Evolutionary conservation across 2,329 filamentous ascomycete species (phyloP), one percentile per base, ranked within the genome.

Genomic region (Epichloe typhina): DNA sequence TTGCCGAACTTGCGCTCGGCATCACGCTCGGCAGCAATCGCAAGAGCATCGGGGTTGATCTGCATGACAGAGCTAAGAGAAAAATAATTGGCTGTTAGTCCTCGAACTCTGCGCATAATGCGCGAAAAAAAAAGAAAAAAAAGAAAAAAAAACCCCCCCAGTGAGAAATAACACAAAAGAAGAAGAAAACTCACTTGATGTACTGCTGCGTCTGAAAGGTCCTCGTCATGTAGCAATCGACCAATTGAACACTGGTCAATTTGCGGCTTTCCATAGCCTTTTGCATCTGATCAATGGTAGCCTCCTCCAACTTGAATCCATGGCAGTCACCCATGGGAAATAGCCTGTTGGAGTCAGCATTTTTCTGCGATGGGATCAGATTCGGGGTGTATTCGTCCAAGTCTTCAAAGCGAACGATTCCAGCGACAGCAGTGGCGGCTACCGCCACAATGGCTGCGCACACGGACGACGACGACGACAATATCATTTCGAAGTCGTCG

Each of bases 221-320:
- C 37, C 84, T 69, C 51, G 75, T 68, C 38, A 84, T 59, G 62
- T 86, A 86, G 66, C 82, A 86, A n/a, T 66, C 59, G 8, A 77
- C 69, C 21, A 86, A 67, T 54, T 84, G 70, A 23, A 75, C 72
- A 17, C 74, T 76, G 0, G 76, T 83, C 52, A 86, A 64, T 11
- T 61, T 67, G 4, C 77, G 76, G n/a, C 64, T 63, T 6, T 57
- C 57, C 72, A 87, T 72, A 33, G 75, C 74, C 4, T 65, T 59
- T 58, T 86, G 83, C 58, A 89, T 74, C 53, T 83, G 67, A 55
- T 85, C 81, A 54, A 88, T 83, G 6, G 77, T 82, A 15, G 82
- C 82, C 62, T 88, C 84, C 63, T 86, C 81, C 15, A 88, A 69
- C 46, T 70, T 67, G 56, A 85, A 73, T 9, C 73, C 75, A 51